phyloP scores from a whole-genome alignment of 2,329 filamentous ascomycete genomes.

The Cytospora leucostoma region DNA sequence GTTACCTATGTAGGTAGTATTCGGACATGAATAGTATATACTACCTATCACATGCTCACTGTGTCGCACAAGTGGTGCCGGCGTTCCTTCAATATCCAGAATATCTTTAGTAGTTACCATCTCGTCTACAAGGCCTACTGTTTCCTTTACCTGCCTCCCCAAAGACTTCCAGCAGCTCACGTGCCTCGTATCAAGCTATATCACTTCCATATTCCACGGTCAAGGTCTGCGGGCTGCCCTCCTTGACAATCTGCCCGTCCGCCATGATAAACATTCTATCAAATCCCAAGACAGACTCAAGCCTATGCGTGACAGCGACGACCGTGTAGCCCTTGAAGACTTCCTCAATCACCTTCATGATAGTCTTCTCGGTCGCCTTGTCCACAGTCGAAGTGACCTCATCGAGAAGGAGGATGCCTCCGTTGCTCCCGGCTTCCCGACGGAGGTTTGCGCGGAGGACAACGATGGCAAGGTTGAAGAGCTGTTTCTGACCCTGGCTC shows the following conservation, averaged over 20 bases:
- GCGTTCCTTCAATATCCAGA: too few relatives aligned
- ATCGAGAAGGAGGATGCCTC: slow-evolving; percentile 25
- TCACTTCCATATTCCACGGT: background rate
- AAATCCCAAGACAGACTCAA: slow-evolving; percentile 16
- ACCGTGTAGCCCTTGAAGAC: slow-evolving; percentile 26
- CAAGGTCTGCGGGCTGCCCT: slow-evolving; percentile 1
- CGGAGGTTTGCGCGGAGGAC: slow-evolving; percentile 39
- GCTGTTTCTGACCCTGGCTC: slow-evolving; percentile 51
- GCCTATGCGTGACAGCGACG: slow-evolving; percentile 15
- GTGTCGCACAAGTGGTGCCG: too few relatives aligned
- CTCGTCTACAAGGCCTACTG: background rate
- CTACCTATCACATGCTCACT: too few relatives aligned
- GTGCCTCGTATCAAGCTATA: background rate
- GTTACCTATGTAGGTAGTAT: too few relatives aligned
- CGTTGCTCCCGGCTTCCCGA: background rate
- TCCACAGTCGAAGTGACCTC: slow-evolving; percentile 26
- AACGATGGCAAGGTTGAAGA: slow-evolving; percentile 56
- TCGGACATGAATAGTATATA: too few relatives aligned
- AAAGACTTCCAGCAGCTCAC: background rate
- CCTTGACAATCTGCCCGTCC: slow-evolving; percentile 9
- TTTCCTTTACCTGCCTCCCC: background rate
- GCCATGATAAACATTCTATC: slow-evolving; percentile 19
- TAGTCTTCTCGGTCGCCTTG: slow-evolving; percentile 18
- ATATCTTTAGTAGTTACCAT: too few relatives aligned
- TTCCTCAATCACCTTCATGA: slow-evolving; percentile 26